phyloP scores from a whole-genome alignment of 257 asterid species.

The Plantago major region DNA sequence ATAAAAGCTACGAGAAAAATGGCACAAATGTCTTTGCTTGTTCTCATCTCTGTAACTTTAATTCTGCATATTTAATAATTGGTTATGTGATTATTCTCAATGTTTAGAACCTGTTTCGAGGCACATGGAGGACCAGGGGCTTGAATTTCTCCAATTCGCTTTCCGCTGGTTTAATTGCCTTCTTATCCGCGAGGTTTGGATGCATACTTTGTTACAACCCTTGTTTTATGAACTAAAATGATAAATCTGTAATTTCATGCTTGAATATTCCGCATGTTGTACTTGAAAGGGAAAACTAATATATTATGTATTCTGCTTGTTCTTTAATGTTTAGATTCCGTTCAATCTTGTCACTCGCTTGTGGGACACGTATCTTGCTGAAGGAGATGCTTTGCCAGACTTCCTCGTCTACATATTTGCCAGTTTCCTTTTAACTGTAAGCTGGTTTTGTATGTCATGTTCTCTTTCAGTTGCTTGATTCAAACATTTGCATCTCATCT shows the following conservation, averaged over 20 bases:
- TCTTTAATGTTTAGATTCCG: constrained; percentile 52
- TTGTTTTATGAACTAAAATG: constrained; percentile 1
- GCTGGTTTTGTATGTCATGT: background rate
- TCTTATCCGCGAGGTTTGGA: constrained; percentile 85
- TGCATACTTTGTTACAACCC: constrained; percentile 8
- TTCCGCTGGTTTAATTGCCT: constrained; percentile 99
- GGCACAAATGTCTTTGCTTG: no score
- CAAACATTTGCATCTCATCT: no score
- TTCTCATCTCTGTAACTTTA: no score
- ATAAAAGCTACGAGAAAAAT: no score
- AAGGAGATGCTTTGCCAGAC: constrained; percentile 94
- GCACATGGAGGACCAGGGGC: constrained; percentile 97
- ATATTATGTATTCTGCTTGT: background rate
- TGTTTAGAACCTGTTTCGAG: constrained; percentile 67
- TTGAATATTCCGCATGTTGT: background rate
- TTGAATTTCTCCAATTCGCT: constrained; percentile 96
- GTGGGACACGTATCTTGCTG: constrained; percentile 99
- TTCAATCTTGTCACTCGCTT: constrained; percentile 81
- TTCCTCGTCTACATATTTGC: constrained; percentile 93
- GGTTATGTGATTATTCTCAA: constrained; percentile 6
- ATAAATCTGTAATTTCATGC: background rate
- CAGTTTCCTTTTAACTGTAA: constrained; percentile 89
- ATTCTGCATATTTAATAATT: no score
- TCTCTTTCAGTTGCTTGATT: background rate
- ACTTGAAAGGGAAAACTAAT: constrained; percentile 14